Evolutionary conservation across 306 rosid genomes (phyloP).

Genomic region (Abrus precatorius): DNA sequence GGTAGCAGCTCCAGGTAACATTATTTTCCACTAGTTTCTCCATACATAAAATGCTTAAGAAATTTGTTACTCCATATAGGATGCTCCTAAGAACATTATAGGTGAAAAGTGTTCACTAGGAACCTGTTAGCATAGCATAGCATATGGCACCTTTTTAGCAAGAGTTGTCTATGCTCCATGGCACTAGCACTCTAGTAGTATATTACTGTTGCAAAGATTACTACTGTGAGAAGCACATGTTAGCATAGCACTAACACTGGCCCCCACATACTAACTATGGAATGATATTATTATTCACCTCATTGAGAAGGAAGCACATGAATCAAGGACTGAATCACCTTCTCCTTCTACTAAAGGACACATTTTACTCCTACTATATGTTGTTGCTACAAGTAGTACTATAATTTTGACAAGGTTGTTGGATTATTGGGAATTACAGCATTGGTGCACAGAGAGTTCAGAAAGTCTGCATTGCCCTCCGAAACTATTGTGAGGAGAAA

Average conservation of each 20-base stretch:
- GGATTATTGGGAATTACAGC: conserved; percentile 58
- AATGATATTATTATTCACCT: background rate
- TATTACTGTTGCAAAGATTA: background rate
- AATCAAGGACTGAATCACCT: background rate
- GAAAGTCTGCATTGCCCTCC: conserved; percentile 67
- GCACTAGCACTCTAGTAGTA: background rate
- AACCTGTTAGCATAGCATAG: background rate
- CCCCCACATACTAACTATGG: background rate
- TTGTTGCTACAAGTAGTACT: background rate
- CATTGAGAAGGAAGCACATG: background rate
- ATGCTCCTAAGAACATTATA: background rate
- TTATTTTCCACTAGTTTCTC: background rate
- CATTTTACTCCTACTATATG: background rate
- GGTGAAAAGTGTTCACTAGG: background rate
- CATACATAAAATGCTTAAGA: conserved; percentile 1
- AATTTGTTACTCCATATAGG: background rate
- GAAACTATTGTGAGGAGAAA: conserved; percentile 62
- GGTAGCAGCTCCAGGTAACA: conserved; percentile 94
- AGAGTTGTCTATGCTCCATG: conserved; percentile 12
- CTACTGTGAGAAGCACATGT: background rate
- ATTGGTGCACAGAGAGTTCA: conserved; percentile 90
- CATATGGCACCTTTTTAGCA: background rate
- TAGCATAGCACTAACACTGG: background rate
- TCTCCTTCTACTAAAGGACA: background rate
- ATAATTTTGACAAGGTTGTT: conserved; percentile 39